These are phyloP conservation scores for Dothiorella sarmentorum DNA, from an alignment of 2,329 filamentous ascomycete species.

Conservation along the genomic window DNA sequence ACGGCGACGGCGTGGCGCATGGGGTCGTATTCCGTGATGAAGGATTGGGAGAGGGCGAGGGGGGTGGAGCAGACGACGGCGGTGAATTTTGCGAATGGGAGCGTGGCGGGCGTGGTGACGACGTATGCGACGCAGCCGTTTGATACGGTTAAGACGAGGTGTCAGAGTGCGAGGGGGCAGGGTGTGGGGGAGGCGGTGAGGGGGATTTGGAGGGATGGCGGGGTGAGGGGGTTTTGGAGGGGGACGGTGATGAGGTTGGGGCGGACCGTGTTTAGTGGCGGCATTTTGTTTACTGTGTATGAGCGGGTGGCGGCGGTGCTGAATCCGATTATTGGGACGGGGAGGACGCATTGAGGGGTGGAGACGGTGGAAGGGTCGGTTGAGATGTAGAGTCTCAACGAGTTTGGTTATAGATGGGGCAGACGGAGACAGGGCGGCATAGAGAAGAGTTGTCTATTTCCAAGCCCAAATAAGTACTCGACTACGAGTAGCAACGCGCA, in stretches of 20 bases:
- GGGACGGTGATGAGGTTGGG: constrained; percentile 67
- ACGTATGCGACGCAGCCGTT: constrained; percentile 60
- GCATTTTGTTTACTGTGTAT: constrained; percentile 27
- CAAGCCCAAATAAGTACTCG: too few species aligned
- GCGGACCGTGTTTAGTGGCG: constrained; percentile 62
- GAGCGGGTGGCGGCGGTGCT: not conserved
- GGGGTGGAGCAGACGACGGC: constrained; percentile 49
- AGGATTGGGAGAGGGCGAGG: constrained; percentile 52
- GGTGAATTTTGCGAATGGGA: constrained; percentile 61
- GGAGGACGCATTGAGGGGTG: too few species aligned
- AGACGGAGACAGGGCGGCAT: too few species aligned
- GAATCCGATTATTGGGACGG: constrained; percentile 4
- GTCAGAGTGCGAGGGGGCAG: constrained; percentile 57
- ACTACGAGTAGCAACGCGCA: too few species aligned
- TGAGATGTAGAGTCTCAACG: too few species aligned
- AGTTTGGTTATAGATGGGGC: too few species aligned
- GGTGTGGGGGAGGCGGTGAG: constrained; percentile 56
- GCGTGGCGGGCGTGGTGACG: constrained; percentile 58
- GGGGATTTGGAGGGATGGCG: constrained; percentile 55
- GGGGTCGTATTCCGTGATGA: constrained; percentile 62
- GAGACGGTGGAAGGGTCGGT: too few species aligned
- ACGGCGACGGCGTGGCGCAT: constrained; percentile 60
- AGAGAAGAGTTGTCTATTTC: too few species aligned
- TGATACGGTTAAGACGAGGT: constrained; percentile 62
- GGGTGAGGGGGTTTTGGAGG: constrained; percentile 61